phyloP scores from a whole-genome alignment of 345 rosid species.

The Eucalyptus pauciflora region DNA sequence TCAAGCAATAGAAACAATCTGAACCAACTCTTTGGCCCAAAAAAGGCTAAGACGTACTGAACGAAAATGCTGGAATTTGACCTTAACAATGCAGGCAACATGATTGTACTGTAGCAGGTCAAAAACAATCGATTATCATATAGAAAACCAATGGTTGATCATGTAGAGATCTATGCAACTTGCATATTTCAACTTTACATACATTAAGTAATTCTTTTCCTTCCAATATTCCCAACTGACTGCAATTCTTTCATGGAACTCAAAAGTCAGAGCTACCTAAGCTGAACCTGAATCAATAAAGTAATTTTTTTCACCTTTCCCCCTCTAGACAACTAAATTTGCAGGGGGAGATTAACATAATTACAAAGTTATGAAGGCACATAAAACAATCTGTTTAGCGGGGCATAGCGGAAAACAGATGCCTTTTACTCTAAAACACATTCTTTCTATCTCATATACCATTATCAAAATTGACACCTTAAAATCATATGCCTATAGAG shows the following conservation, averaged over 20 bases:
- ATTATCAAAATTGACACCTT: background rate
- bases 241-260: background rate
- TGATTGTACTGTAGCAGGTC: background rate
- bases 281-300: background rate
- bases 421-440: background rate
- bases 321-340: background rate
- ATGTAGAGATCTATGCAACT: background rate
- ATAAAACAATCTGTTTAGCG: background rate
- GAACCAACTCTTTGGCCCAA: background rate
- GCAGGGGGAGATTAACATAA: background rate
- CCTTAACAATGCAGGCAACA: background rate
- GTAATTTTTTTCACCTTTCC: background rate
- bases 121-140: background rate
- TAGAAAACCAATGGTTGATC: background rate
- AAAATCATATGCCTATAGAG: background rate
- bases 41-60: background rate
- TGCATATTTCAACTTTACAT: background rate
- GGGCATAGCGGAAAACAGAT: background rate
- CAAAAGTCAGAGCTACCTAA: background rate
- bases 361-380: background rate
- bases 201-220: background rate
- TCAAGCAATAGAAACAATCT: background rate
- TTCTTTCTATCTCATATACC: background rate
- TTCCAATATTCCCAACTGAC: background rate
- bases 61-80: background rate